phyloP scores from a whole-genome alignment of 2,329 filamentous ascomycete genomes.

The Aspergillus novoparasiticus region DNA sequence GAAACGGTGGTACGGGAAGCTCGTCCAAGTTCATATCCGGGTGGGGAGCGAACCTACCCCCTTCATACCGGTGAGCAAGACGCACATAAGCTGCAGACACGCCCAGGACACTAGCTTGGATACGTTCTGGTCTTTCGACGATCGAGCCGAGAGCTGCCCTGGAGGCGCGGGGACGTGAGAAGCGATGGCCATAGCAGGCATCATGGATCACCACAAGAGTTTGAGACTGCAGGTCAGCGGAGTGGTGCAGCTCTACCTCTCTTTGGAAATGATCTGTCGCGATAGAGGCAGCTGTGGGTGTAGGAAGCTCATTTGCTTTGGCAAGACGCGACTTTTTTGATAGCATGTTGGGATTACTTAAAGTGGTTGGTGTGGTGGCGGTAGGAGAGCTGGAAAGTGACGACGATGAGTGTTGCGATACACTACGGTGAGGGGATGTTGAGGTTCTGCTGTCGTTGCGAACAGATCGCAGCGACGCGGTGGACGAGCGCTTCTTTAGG shows the following conservation, averaged over 20 bases:
- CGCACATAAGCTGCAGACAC: constrained; percentile 86
- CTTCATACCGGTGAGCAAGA: constrained; percentile 77
- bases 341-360: constrained; percentile 27
- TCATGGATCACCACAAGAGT: constrained; percentile 89
- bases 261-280: constrained; percentile 69
- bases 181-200: constrained; percentile 92
- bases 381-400: constrained; percentile 32
- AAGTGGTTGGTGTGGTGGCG: constrained; percentile 12
- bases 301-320: constrained; percentile 24
- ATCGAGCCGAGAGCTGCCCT: constrained; percentile 74
- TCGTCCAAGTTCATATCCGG: constrained; percentile 60
- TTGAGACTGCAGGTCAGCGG: constrained; percentile 49
- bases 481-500: constrained; percentile 43
- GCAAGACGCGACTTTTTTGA: constrained; percentile 28
- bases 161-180: constrained; percentile 76
- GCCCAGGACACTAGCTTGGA: constrained; percentile 81
- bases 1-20: constrained; percentile 71
- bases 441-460: constrained; percentile 30
- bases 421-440: constrained; percentile 31
- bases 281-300: constrained; percentile 56
- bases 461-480: constrained; percentile 40
- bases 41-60: constrained; percentile 68
- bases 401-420: constrained; percentile 38
- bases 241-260: constrained; percentile 68
- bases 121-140: constrained; percentile 88